phyloP scores from a whole-genome alignment of 225 moss, liverwort and hornwort genomes.

The Marchantia paleacea region DNA sequence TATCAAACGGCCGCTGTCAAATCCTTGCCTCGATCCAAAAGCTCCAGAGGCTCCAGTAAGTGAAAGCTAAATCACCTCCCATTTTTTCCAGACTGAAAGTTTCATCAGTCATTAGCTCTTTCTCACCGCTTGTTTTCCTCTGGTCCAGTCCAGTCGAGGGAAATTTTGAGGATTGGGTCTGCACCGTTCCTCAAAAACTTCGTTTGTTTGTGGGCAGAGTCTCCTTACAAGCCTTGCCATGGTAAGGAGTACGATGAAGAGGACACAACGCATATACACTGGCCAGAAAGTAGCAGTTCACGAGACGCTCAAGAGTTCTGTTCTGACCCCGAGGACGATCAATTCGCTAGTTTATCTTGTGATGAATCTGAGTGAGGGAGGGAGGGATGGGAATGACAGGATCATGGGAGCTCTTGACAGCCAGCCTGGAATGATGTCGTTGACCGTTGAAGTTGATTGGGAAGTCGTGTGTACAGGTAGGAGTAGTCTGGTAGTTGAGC shows the following conservation, averaged over 20 bases:
- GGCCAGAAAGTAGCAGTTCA: slow-evolving; percentile 19
- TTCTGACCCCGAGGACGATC: slow-evolving; percentile 13
- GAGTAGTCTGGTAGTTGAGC: no score
- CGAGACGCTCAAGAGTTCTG: neutral
- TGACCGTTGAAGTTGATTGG: no score
- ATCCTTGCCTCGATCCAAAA: neutral
- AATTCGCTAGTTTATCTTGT: neutral
- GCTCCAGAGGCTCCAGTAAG: slow-evolving; percentile 5
- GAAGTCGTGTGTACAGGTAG: no score
- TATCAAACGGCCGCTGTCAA: slow-evolving; percentile 7
- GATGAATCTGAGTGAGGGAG: slow-evolving; percentile 3
- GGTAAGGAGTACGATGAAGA: slow-evolving; percentile 11
- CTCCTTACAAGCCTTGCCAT: slow-evolving; percentile 7
- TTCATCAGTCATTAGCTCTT: neutral
- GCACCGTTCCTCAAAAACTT: neutral
- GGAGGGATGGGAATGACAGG: neutral
- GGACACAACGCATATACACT: neutral
- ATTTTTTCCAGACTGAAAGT: neutral
- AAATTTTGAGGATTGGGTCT: neutral
- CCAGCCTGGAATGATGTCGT: no score
- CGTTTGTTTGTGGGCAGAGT: slow-evolving; percentile 6
- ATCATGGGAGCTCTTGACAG: neutral
- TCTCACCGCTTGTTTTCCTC: neutral
- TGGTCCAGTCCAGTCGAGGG: neutral
- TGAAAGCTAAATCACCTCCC: neutral